phyloP scores from a whole-genome alignment of 2,329 filamentous ascomycete genomes.

The Moelleriella libera region DNA sequence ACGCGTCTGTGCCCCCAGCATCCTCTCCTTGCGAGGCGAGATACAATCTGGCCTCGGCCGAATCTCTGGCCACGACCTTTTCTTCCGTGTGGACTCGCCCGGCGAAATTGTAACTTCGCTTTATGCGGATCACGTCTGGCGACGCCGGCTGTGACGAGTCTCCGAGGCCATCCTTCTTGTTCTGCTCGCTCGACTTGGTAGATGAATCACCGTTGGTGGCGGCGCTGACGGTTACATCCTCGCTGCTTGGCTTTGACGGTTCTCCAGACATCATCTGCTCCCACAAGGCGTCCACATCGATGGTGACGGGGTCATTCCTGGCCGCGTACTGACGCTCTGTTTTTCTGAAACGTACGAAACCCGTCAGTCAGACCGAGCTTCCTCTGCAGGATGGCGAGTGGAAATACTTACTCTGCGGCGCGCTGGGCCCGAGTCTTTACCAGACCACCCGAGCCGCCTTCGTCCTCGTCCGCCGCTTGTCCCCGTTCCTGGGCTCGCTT shows the following conservation, averaged over 20 bases:
- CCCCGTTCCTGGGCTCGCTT: slow-evolving; percentile 28
- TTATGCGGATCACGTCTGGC: slow-evolving; percentile 44
- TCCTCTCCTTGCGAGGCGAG: slow-evolving; percentile 34
- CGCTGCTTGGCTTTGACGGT: background rate
- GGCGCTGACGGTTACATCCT: background rate
- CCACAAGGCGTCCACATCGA: slow-evolving; percentile 62
- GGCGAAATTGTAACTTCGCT: slow-evolving; percentile 61
- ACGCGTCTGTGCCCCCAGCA: slow-evolving; percentile 11
- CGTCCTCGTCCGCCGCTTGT: slow-evolving; percentile 31
- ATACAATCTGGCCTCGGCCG: slow-evolving; percentile 51
- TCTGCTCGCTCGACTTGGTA: slow-evolving; percentile 9
- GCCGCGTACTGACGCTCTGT: slow-evolving; percentile 39
- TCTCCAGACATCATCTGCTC: slow-evolving; percentile 43
- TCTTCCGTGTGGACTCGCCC: slow-evolving; percentile 60
- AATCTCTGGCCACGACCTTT: slow-evolving; percentile 50
- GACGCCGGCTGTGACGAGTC: background rate
- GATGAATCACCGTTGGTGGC: slow-evolving; percentile 5
- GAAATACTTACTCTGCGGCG: slow-evolving; percentile 41
- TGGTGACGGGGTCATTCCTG: slow-evolving; percentile 45
- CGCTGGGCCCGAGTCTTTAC: slow-evolving; percentile 62
- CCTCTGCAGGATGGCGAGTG: background rate
- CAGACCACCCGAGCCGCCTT: slow-evolving; percentile 45
- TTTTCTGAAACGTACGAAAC: slow-evolving; percentile 23
- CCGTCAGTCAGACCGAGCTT: too few relatives aligned
- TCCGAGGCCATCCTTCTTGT: slow-evolving; percentile 5